phyloP scores from a whole-genome alignment of 441 rosid genomes.

The Capsella rubella region DNA sequence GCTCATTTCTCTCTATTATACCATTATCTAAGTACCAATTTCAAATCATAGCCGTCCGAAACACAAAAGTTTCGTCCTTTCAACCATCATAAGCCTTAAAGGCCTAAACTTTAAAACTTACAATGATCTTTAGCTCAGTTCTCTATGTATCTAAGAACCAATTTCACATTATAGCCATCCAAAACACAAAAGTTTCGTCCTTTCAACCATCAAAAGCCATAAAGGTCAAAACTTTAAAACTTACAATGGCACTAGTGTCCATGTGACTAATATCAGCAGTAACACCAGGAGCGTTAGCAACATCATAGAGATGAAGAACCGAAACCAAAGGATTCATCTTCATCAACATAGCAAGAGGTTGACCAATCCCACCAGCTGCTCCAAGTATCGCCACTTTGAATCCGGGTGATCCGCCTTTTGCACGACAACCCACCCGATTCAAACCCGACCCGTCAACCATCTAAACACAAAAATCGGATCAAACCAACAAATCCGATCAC shows the following conservation, averaged over 20 bases:
- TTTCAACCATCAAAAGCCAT: background rate
- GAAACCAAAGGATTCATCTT: slow-evolving; percentile 93
- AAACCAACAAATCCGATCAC: background rate
- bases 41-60: background rate
- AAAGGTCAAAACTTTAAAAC: background rate
- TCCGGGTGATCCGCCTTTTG: slow-evolving; percentile 79
- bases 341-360: slow-evolving; percentile 86
- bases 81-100: background rate
- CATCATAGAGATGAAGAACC: slow-evolving; percentile 85
- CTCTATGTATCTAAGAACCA: background rate
- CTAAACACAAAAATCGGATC: slow-evolving; percentile 29
- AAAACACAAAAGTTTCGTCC: background rate
- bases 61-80: background rate
- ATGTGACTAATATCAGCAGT: slow-evolving; percentile 91
- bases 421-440: slow-evolving; percentile 59
- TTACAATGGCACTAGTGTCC: slow-evolving; percentile 82
- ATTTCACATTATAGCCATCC: background rate
- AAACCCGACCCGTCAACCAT: slow-evolving; percentile 52
- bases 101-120: no score
- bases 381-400: slow-evolving; percentile 90
- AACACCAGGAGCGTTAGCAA: slow-evolving; percentile 86
- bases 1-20: background rate
- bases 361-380: slow-evolving; percentile 96
- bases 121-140: background rate
- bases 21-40: background rate